A percentile compares a stretch with the other conserved stretches of the same genome.
Conservation (phyloP, 371 early-diverging fungal species). For the Mortierella sp. region DNA sequence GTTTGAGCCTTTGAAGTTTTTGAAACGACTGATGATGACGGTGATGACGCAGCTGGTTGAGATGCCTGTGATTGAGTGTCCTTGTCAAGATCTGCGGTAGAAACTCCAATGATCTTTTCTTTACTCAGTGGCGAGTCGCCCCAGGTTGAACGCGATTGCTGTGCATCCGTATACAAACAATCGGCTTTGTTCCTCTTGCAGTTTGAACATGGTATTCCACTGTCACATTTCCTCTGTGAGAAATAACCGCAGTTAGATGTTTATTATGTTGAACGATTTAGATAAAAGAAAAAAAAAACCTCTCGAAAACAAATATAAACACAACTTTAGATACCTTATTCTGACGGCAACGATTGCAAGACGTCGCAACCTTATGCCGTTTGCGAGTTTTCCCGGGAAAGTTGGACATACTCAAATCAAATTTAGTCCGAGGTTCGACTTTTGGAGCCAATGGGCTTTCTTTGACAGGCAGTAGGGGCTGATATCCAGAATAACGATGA, state of each 20-base stretch:
- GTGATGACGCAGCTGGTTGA: not conserved
- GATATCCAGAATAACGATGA: slow-evolving; percentile 3
- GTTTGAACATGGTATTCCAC: slow-evolving; percentile 54
- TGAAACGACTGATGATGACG: not conserved
- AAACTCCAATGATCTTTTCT: slow-evolving; percentile 44
- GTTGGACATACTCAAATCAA: slow-evolving; percentile 24
- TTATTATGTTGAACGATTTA: not conserved
- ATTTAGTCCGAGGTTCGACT: slow-evolving; percentile 19
- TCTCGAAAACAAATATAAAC: not conserved
- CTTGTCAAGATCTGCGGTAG: slow-evolving; percentile 7
- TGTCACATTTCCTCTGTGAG: slow-evolving; percentile 46
- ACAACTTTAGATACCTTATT: slow-evolving; percentile 32
- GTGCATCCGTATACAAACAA: slow-evolving; percentile 53
- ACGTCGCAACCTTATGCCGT: slow-evolving; percentile 53
- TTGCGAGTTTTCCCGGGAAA: slow-evolving; percentile 47
- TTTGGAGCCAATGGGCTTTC: slow-evolving; percentile 28
- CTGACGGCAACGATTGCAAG: slow-evolving; percentile 54
- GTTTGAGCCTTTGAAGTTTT: not conserved
- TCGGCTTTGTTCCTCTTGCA: slow-evolving; percentile 50
- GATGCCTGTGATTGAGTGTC: not conserved
- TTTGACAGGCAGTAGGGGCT: slow-evolving; percentile 29
- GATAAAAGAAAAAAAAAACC: not conserved
- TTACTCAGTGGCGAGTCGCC: slow-evolving; percentile 47
- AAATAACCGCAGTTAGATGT: not conserved
- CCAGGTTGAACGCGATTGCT: slow-evolving; percentile 52